Evolutionary conservation across 2,329 filamentous ascomycete genomes (phyloP), one percentile per base, ranked within the genome.

Genomic region (Zopfia rhizophila): DNA sequence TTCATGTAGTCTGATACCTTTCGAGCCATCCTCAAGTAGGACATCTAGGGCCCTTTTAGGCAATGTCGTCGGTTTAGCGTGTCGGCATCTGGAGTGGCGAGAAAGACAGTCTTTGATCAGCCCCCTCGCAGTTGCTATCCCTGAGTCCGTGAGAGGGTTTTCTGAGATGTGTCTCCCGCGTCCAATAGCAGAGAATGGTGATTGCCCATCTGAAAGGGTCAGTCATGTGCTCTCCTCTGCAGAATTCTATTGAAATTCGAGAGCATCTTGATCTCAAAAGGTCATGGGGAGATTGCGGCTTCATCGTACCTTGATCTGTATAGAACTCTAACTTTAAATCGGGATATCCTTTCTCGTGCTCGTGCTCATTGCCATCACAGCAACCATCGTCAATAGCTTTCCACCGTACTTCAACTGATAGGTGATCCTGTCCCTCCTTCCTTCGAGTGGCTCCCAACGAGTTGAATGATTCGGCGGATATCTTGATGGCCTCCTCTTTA

Each of bases 251-350:
- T n/a, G n/a, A n/a, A n/a, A n/a, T n/a, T n/a, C n/a, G n/a, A n/a
- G n/a, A n/a, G n/a, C n/a, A n/a, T n/a, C n/a, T n/a, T n/a, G n/a
- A n/a, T n/a, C n/a, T n/a, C n/a, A n/a, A n/a, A n/a, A n/a, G n/a
- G n/a, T n/a, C n/a, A n/a, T 28, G 17, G 8, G n/a, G 29, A 22
- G 35, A 35, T 38, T 32, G 24, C 28, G 19, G 10, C 17, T 29
- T 21, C n/a, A n/a, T 41, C 63, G 16, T 66, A 69, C 68, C 64
- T 65, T 58, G 53, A 45, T 69, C 66, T 45, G 66, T 67, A 32
- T 65, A 71, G 43, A 68, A 66, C 38, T 71, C 68, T 1, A 71
- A 53, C 28, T 68, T 70, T 33, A 71, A 55, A 38, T 71, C 66
- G 30, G 68, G 64, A 51, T 65, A 65, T 29, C 55, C 35, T 24